These are phyloP conservation scores for Myriosclerotinia curreyana DNA, from an alignment of 2,329 filamentous ascomycete genomes.

Conservation along the genomic window DNA sequence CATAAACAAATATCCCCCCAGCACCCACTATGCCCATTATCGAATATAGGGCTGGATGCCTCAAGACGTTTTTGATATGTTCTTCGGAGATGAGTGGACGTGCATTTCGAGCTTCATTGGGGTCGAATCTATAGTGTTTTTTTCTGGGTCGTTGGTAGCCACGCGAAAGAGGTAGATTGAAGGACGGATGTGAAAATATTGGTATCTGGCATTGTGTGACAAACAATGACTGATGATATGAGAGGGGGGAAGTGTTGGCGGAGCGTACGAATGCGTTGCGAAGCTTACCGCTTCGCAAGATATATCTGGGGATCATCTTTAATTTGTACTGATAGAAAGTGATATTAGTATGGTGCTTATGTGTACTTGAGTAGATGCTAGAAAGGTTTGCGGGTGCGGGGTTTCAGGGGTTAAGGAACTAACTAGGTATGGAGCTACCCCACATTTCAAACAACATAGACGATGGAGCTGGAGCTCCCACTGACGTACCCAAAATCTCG, in stretches of 20 bases:
- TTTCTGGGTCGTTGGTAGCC: constrained; percentile 3
- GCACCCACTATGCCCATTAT: constrained; percentile 45
- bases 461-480: not conserved
- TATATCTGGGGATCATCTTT: constrained; percentile 7
- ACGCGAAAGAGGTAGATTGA: constrained; percentile 16
- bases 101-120: constrained; percentile 28
- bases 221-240: not conserved
- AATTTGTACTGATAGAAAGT: not conserved
- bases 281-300: not conserved
- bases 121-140: constrained; percentile 28
- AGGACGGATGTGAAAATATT: not conserved
- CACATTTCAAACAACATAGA: not conserved
- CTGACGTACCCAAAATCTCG: constrained; percentile 7
- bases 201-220: not conserved
- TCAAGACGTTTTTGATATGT: constrained; percentile 39
- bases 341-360: not conserved
- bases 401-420: too few relatives aligned
- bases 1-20: constrained; percentile 55
- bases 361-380: too few relatives aligned
- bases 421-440: not conserved
- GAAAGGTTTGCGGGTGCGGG: too few relatives aligned
- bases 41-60: constrained; percentile 42
- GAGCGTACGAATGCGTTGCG: not conserved
- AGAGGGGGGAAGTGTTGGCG: not conserved
- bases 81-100: constrained; percentile 43